A percentile compares a stretch with the other conserved stretches of the same genome.
phyloP scores from a whole-genome alignment of 148 eudicot species.

The Arbutus unedo region DNA sequence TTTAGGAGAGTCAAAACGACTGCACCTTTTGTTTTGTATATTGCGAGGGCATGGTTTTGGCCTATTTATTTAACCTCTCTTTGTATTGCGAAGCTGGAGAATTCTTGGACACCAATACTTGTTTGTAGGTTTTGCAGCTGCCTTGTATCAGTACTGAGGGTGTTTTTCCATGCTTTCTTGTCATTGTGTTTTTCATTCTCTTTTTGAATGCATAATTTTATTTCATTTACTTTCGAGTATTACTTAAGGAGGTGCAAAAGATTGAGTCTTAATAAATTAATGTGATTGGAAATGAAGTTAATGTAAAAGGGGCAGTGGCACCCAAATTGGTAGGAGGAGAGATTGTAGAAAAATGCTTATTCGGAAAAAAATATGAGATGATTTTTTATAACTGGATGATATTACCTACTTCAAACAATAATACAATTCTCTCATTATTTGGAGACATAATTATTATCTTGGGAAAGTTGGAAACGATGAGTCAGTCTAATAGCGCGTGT shows the following conservation, averaged over 20 bases:
- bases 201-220: not conserved
- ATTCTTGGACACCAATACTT: not conserved
- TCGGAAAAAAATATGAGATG: too few relatives aligned
- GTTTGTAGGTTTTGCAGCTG: not conserved
- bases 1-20: not conserved
- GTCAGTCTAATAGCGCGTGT: too few relatives aligned
- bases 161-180: not conserved
- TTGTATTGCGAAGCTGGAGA: not conserved
- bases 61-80: not conserved
- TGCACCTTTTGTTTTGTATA: not conserved
- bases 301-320: too few relatives aligned
- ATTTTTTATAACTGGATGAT: too few relatives aligned
- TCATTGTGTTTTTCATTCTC: not conserved
- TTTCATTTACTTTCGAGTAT: not conserved
- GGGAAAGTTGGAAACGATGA: too few relatives aligned
- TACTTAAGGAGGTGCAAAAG: not conserved
- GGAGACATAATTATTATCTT: too few relatives aligned
- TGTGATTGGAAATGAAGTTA: too few relatives aligned
- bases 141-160: not conserved
- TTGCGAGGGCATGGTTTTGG: not conserved
- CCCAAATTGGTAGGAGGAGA: too few relatives aligned
- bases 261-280: too few relatives aligned
- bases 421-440: too few relatives aligned
- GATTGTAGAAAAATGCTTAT: too few relatives aligned
- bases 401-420: too few relatives aligned